phyloP scores from a whole-genome alignment of 805 yeast species.

The Helenozyma rhizophorensis region DNA sequence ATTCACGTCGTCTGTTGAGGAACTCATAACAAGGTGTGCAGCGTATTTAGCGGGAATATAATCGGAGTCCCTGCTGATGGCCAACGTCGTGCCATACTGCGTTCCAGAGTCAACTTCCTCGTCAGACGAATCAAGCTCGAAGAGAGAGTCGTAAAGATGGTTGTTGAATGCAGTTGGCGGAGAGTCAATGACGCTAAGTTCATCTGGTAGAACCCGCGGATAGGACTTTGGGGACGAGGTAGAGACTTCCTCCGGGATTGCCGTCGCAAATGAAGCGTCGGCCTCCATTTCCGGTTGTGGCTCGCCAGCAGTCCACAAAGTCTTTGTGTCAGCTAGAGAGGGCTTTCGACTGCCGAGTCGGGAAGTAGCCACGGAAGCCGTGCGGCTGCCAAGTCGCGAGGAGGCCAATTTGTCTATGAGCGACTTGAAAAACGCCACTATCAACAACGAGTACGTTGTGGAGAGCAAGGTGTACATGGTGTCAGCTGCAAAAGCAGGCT shows the following conservation, averaged over 20 bases:
- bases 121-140: conserved; percentile 12
- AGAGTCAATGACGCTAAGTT: not conserved
- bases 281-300: no score
- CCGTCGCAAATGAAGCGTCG: not conserved
- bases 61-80: conserved; percentile 6
- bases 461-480: conserved; percentile 5
- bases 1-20: not conserved
- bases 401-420: conserved; percentile 3
- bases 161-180: no score
- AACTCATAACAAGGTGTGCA: not conserved
- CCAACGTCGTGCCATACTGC: conserved; percentile 15
- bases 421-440: conserved; percentile 8
- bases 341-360: no score
- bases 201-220: not conserved
- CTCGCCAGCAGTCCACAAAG: no score
- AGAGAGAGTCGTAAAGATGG: conserved; percentile 9
- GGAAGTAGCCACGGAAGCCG: no score
- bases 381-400: no score
- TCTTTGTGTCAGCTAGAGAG: no score
- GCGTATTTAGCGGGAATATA: conserved; percentile 1
- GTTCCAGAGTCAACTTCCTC: conserved; percentile 8
- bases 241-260: not conserved
- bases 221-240: not conserved
- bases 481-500: not conserved
- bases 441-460: conserved; percentile 8